phyloP scores from a whole-genome alignment of 805 yeast species.

The Saccharomyces jurei region DNA sequence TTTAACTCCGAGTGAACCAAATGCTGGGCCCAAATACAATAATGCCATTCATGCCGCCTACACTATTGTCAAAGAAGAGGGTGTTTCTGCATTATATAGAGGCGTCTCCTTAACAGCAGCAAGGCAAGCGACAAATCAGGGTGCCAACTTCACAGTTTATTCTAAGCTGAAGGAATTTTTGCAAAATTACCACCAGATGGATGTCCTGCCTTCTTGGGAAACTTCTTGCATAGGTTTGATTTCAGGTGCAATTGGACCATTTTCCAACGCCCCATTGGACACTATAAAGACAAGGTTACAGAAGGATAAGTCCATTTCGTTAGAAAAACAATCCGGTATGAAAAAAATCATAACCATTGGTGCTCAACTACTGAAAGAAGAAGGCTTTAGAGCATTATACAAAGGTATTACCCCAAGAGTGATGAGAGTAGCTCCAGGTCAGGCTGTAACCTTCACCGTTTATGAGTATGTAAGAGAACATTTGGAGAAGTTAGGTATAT shows the following conservation, averaged over 20 bases:
- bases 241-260: slow-evolving; percentile 96
- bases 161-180: slow-evolving; percentile 70
- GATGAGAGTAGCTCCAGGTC: slow-evolving; percentile 99
- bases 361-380: slow-evolving; percentile 71
- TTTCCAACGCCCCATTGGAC: slow-evolving; percentile 94
- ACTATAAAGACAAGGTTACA: slow-evolving; percentile 96
- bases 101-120: slow-evolving; percentile 96
- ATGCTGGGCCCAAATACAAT: slow-evolving; percentile 64
- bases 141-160: slow-evolving; percentile 94
- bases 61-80: slow-evolving; percentile 83
- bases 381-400: slow-evolving; percentile 82
- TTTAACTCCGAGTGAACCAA: slow-evolving; percentile 31
- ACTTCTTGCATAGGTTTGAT: slow-evolving; percentile 84
- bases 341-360: slow-evolving; percentile 77
- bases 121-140: slow-evolving; percentile 96
- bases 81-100: slow-evolving; percentile 77
- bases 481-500: slow-evolving; percentile 37
- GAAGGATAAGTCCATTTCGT: slow-evolving; percentile 66
- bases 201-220: slow-evolving; percentile 81
- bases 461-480: slow-evolving; percentile 77
- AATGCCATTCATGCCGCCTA: slow-evolving; percentile 88
- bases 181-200: slow-evolving; percentile 49
- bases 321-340: slow-evolving; percentile 43
- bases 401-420: slow-evolving; percentile 98
- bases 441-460: slow-evolving; percentile 95